Percentiles rank a stretch among this genome's conserved stretches.
Evolutionary conservation across 169 alveolate species (phyloP).

Genomic region (Eimeria mitis): DNA sequence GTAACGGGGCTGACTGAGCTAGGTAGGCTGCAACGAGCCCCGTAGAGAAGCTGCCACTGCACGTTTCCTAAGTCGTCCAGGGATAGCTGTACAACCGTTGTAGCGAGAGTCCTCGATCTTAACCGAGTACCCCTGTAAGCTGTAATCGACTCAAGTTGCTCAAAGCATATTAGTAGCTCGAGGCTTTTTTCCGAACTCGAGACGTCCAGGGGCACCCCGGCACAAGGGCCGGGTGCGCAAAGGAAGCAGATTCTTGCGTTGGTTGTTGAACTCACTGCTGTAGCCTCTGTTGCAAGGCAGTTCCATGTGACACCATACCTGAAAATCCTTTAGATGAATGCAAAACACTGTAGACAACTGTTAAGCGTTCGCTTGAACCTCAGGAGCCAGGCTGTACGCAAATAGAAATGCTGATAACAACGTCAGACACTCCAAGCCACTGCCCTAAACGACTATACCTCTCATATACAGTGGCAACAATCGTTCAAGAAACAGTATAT

Average conservation of each 20-base stretch:
- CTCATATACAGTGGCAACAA: not conserved
- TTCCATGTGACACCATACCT: not conserved
- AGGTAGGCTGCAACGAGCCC: not conserved
- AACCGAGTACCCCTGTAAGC: not conserved
- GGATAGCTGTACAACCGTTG: not conserved
- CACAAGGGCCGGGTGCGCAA: not conserved
- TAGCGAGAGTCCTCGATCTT: not conserved
- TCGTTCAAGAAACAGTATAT: not conserved
- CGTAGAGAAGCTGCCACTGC: not conserved
- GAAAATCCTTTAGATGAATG: not conserved
- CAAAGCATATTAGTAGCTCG: not conserved
- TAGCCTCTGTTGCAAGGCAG: not conserved
- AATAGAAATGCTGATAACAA: not conserved
- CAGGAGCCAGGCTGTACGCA: not conserved
- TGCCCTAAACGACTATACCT: not conserved
- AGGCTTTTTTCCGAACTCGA: too few species aligned
- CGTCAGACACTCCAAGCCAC: not conserved
- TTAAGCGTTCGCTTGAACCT: not conserved
- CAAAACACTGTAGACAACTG: not conserved
- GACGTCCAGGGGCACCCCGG: not conserved
- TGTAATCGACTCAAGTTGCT: not conserved
- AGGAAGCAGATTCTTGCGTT: not conserved
- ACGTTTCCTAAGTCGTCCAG: not conserved
- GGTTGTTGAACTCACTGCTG: not conserved
- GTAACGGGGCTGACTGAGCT: not conserved